Percentiles rank a stretch among this genome's conserved stretches.
These are phyloP conservation scores for Erythrophleum ivorense DNA, from an alignment of 331 rosid genomes.

Conservation along the genomic window DNA sequence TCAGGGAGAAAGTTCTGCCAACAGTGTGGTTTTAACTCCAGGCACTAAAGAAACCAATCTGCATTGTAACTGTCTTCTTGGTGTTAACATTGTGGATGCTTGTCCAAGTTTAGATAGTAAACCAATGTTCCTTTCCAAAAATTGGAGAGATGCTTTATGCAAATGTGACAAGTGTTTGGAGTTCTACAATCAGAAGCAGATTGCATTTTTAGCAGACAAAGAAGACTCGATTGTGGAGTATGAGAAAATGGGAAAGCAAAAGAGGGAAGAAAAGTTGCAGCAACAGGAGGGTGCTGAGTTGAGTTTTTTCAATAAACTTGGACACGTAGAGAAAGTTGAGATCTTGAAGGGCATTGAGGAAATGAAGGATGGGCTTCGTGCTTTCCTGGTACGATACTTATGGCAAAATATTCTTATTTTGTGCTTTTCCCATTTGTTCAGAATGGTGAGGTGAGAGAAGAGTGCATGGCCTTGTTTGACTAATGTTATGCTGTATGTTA, in stretches of 20 bases:
- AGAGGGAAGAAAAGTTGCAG: conserved; percentile 46
- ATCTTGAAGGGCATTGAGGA: conserved; percentile 92
- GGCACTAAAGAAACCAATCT: conserved; percentile 36
- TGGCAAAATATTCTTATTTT: conserved; percentile 3
- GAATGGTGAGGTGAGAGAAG: neutral
- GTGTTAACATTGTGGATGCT: conserved; percentile 42
- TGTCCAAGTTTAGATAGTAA: conserved; percentile 45
- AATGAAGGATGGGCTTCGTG: conserved; percentile 84
- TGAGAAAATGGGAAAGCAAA: conserved; percentile 20
- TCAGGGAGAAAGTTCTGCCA: conserved; percentile 50
- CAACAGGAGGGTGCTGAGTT: conserved; percentile 79
- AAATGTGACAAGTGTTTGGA: conserved; percentile 70
- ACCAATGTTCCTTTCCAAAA: conserved; percentile 85
- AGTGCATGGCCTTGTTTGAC: conserved; percentile 26
- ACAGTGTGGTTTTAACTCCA: conserved; percentile 35
- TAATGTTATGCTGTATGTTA: neutral
- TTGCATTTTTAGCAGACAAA: conserved; percentile 56
- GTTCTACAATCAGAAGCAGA: conserved; percentile 62
- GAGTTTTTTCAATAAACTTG: conserved; percentile 67
- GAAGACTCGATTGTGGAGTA: conserved; percentile 25
- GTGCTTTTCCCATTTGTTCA: conserved; percentile 17
- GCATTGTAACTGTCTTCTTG: conserved; percentile 61
- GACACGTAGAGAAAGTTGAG: conserved; percentile 91
- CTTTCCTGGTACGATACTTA: conserved; percentile 71
- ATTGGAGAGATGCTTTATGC: conserved; percentile 85